phyloP scores from a whole-genome alignment of 1,284 basidiomycete species.

The Cronartium ribicola region DNA sequence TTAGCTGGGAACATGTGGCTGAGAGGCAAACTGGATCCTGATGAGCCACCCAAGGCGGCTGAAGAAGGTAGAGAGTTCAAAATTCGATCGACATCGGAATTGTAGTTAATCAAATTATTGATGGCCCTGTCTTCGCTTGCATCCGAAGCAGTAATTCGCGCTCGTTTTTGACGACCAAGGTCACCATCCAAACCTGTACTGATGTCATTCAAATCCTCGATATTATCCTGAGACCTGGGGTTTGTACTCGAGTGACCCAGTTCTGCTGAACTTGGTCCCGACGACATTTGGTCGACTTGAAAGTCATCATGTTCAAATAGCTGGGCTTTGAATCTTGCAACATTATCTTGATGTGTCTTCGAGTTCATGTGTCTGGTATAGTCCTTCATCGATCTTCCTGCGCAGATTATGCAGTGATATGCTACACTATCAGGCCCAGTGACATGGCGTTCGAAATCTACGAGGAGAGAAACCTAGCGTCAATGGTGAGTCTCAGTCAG shows the following conservation, averaged over 20 bases:
- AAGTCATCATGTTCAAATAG: slow-evolving; percentile 5
- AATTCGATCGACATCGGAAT: slow-evolving; percentile 1
- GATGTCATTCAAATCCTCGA: neutral
- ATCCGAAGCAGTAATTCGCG: neutral
- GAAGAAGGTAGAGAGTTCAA: neutral
- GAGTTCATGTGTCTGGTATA: slow-evolving; percentile 8
- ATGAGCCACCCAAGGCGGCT: neutral
- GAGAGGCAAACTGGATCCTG: neutral
- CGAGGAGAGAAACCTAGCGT: too few species aligned
- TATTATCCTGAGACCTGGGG: neutral
- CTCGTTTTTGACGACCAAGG: neutral
- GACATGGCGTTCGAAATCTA: slow-evolving; percentile 7
- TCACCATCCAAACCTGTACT: neutral
- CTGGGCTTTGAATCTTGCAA: neutral
- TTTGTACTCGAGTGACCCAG: neutral
- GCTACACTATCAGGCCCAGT: slow-evolving; percentile 1
- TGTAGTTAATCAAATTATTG: slow-evolving; percentile 2
- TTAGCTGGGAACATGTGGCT: neutral
- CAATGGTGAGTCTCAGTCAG: neutral
- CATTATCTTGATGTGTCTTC: slow-evolving; percentile 4
- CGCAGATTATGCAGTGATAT: slow-evolving; percentile 2
- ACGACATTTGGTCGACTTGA: slow-evolving; percentile 5
- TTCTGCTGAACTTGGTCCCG: neutral
- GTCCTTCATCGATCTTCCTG: slow-evolving; percentile 4
- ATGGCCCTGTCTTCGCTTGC: neutral